Conservation (phyloP, 2,329 filamentous ascomycete species). For the Penicillium carneum region DNA sequence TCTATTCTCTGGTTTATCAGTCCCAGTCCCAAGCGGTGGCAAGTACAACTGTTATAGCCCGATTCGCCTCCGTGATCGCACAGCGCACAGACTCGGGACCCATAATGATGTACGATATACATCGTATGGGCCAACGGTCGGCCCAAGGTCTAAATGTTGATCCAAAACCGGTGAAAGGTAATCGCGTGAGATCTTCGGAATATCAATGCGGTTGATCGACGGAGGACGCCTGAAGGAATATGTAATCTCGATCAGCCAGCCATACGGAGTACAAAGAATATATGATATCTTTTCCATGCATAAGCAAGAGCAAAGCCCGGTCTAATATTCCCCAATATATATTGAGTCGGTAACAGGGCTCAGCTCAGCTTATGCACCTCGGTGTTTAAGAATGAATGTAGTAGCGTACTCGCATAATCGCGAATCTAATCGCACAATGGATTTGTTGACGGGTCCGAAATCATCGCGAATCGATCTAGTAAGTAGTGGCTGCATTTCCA, state of each 20-base stretch:
- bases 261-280: background rate
- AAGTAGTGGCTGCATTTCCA: slow-evolving; percentile 28
- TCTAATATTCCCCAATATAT: background rate
- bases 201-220: slow-evolving; percentile 22
- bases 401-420: slow-evolving; percentile 2
- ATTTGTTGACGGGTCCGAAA: slow-evolving; percentile 28
- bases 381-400: background rate
- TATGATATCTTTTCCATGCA: slow-evolving; percentile 17
- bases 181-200: slow-evolving; percentile 33
- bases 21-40: background rate
- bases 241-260: background rate
- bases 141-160: slow-evolving; percentile 23
- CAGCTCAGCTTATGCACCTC: slow-evolving; percentile 5
- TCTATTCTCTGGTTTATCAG: too few species aligned
- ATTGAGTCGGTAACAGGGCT: background rate
- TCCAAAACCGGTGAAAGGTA: slow-evolving; percentile 23
- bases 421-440: slow-evolving; percentile 18
- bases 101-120: slow-evolving; percentile 25
- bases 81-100: slow-evolving; percentile 30
- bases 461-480: slow-evolving; percentile 33
- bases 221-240: background rate
- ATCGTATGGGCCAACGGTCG: slow-evolving; percentile 32
- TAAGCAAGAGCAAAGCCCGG: slow-evolving; percentile 17
- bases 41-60: slow-evolving; percentile 1
- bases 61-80: slow-evolving; percentile 4